Percentiles rank a stretch among this genome's conserved stretches.
These are phyloP conservation scores for Termitomyces sp. DNA, from an alignment of 768 basidiomycete genomes.

Conservation along the genomic window DNA sequence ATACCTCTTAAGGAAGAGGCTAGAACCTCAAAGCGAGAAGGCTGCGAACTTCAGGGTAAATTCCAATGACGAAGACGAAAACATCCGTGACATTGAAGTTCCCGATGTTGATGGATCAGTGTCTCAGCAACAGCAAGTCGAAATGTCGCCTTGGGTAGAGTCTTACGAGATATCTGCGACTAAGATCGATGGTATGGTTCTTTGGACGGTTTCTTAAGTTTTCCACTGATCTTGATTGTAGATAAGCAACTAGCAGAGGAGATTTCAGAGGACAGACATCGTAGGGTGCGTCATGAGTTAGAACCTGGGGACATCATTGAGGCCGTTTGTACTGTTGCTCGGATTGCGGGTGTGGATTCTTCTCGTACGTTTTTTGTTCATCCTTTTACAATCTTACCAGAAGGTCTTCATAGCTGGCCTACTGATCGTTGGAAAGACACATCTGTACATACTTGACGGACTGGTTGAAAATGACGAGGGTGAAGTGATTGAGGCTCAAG, in stretches of 20 bases:
- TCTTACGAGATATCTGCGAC: constrained; percentile 62
- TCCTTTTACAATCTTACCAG: background rate
- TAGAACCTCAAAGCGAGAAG: constrained; percentile 59
- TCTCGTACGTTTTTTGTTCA: constrained; percentile 55
- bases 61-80: constrained; percentile 33
- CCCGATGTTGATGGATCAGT: constrained; percentile 44
- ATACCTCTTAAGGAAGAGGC: constrained; percentile 51
- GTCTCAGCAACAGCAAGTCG: constrained; percentile 37
- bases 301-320: constrained; percentile 90
- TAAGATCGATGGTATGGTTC: constrained; percentile 49
- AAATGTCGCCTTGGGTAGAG: constrained; percentile 72
- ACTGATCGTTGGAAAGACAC: constrained; percentile 78
- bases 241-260: constrained; percentile 68
- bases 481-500: constrained; percentile 82
- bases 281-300: constrained; percentile 79
- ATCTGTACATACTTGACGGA: constrained; percentile 88
- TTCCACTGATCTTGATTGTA: constrained; percentile 10
- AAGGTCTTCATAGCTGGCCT: constrained; percentile 56
- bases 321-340: constrained; percentile 78
- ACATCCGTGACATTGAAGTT: constrained; percentile 43
- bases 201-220: background rate
- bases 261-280: constrained; percentile 82
- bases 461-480: constrained; percentile 83
- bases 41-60: constrained; percentile 43
- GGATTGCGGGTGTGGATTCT: constrained; percentile 87